Evolutionary conservation across 108 stramenopile genomes (phyloP), one percentile per base, ranked within the genome.

Genomic region (Pseudonitzschia multistriata): DNA sequence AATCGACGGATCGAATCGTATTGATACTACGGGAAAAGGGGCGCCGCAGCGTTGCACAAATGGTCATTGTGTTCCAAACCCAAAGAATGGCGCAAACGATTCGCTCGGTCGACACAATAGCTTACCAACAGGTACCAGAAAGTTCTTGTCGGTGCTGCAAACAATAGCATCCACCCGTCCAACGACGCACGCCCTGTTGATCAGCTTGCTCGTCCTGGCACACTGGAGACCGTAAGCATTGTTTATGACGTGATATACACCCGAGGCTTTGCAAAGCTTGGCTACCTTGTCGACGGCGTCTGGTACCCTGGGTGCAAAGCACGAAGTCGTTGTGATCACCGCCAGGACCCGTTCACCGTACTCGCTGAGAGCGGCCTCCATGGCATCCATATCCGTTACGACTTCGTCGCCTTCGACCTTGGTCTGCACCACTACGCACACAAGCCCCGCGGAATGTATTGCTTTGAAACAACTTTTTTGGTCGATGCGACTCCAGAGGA

Each of bases 201-300:
- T 77, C 0, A 89, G 82, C 69, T 92, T 89, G 81, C 81, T 73
- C 0, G 89, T 92, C 19, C 66, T 52, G 22, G 73, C 49, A 61
- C 97, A 98, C 79, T 99, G 98, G 22, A 98, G 77, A 36, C 99
- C 99, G 74, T 99, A 99, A 52, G 99, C 99, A 80, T 99, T 96
- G 78, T 99, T 99, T 64, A 99, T 89, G 42, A 99, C 81, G 73
- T 99, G 99, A 24, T 83, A 67, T 22, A 99, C 79, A 22, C 81
- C 75, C 0, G 67, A 60, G 34, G 78, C 62, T 17, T 61, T 61
- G 74, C 95, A 94, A 24, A 98, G 68, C 57, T 86, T 89, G 24
- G 97, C 98, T 7, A 96, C 85, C 17, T 67, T 78, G 64, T 90
- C 93, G 0, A 99, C 91, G 49, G 87, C 72, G 80, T 99, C 99